Evolutionary conservation across 371 early-diverging fungal genomes (phyloP), one percentile per base, ranked within the genome.

Genomic region (Saksenaea vasiformis): DNA sequence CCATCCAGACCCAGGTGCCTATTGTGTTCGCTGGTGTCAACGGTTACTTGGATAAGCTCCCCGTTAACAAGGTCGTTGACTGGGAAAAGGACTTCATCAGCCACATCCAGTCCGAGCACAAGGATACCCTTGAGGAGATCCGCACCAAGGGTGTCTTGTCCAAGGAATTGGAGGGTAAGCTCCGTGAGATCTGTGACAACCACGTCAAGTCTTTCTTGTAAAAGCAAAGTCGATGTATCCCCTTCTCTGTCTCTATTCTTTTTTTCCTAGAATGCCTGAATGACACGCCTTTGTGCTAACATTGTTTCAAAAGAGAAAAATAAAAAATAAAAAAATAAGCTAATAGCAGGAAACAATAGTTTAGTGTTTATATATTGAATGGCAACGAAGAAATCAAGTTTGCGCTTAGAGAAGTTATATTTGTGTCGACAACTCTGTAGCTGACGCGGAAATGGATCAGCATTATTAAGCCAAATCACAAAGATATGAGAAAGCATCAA

Each of bases 21-120:
- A 89, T 95, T 75, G 90, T 96, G 78, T 95, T 85, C 64, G 88
- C 90, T 56, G 95, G 95, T 90, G 96, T 96, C 79, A 92, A 96
- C 85, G 96, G 96, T 63, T 94, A 90, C 92, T 86, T 96, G 54
- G 96, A 96, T 87, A 95, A 95, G 89, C 79, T 96, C 77, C 91
- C 91, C 62, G 91, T 91, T 71, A 85, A 89, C 82, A 87, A 89
- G 72, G 87, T 96, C 67, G 88, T 87, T 71, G 91, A 91, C 71
- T 96, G 92, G 76, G 96, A 96, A 84, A 75, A 81, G 57, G 87
- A 87, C 67, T 85, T 95, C 76, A 78, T 93, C 64, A 92, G 93
- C 54, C 80, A 89, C 88, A 76, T 96, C 70, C 82, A 84, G 67
- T 75, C 90, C 65, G 91, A 89, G 81, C 92, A 93, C 80, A 72